Base-by-base conservation (phyloP, 2,329 filamentous ascomycete genomes). In the Seiridium cupressi region DNA sequence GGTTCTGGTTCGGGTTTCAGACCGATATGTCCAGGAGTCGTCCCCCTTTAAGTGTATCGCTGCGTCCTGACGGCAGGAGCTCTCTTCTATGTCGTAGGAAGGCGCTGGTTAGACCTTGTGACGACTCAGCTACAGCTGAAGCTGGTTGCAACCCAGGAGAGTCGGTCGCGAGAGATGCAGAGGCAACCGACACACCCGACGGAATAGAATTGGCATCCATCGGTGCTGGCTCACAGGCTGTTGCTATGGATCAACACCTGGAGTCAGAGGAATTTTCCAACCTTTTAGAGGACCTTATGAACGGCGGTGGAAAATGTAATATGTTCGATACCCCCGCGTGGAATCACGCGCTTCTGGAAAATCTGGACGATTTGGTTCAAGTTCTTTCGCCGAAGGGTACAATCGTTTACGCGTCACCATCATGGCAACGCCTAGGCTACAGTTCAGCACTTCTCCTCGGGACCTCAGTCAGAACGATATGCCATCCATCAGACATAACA, bases 1-100 rank as follows among this genome's bases (percentile, higher is more conserved):
- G 89, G 65, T 96, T 92, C 69, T 92, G 92, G 66, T 91, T 97
- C 47, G 93, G 93, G 1, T 96, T 97, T 69, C 93, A 96, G 75
- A 92, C 97, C 55, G 93, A 97, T 74, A 78, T 97, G 26, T 32
- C 54, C 2, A 13, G 13, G 3, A 31, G 3, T 13, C 7, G n/a
- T 9, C 3, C 40, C 11, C n/a, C 59, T 10, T 18, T 18, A 7
- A 54, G 46, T 31, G 36, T 53, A 4, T n/a, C 8, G 4, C 11
- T 35, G 3, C 32, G 26, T 7, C 10, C 18, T 7, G 32, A 8
- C n/a, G 49, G 34, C 5, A 8, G 7, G 1, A 9, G 35, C 32
- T 53, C 49, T 7, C 13, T 36, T 1, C 38, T 53, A 7, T 18
- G 13, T 53, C 32, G 49, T 7, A 38, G 49, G 49, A 36, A 7